Percentiles rank a stretch among this genome's conserved stretches.
Conservation (phyloP, 495 filamentous ascomycete genomes). For the Alectoria sarmentosa region DNA sequence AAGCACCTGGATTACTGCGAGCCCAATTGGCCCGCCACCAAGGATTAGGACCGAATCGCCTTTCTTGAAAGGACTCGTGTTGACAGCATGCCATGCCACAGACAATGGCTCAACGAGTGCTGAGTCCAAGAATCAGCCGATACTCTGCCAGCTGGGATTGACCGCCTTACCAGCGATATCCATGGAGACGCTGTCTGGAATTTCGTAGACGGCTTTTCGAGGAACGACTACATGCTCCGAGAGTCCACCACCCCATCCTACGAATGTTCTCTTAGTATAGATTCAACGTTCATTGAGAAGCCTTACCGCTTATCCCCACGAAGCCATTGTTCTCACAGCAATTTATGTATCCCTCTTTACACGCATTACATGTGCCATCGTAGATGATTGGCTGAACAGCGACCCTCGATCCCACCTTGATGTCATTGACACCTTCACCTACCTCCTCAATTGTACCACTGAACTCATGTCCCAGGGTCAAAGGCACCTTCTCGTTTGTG, state of each 20-base stretch:
- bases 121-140: constrained; percentile 18
- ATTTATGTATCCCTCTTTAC: constrained; percentile 44
- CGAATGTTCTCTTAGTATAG: not conserved
- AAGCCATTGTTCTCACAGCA: constrained; percentile 54
- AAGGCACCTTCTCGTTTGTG: constrained; percentile 48
- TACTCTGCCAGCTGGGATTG: not conserved
- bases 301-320: constrained; percentile 48
- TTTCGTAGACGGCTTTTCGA: constrained; percentile 34
- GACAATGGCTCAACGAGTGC: constrained; percentile 57
- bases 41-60: constrained; percentile 46
- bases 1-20: constrained; percentile 51
- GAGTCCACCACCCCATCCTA: constrained; percentile 52
- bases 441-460: constrained; percentile 52
- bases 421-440: constrained; percentile 43
- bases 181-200: constrained; percentile 44
- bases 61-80: constrained; percentile 42
- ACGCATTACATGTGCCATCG: constrained; percentile 49
- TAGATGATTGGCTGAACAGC: constrained; percentile 53
- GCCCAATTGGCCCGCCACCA: constrained; percentile 57
- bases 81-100: constrained; percentile 60
- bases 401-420: constrained; percentile 50
- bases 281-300: not conserved
- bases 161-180: constrained; percentile 40
- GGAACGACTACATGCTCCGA: constrained; percentile 49
- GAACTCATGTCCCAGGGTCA: constrained; percentile 59